Evolutionary conservation across 441 rosid species (phyloP).

Genomic region (Corymbia calophylla): DNA sequence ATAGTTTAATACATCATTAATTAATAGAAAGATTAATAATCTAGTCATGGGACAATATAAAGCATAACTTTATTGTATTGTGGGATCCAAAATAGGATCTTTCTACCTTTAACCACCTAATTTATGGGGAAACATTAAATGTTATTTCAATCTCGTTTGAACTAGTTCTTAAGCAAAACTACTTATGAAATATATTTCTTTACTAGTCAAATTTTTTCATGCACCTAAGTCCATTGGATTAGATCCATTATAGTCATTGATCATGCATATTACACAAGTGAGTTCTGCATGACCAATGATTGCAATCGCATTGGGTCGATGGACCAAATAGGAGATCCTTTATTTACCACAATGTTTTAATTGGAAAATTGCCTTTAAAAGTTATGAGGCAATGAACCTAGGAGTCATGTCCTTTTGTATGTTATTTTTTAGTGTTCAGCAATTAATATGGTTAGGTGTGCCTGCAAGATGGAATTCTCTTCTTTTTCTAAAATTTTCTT

Average conservation of each 20-base stretch:
- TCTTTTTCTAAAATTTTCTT: not conserved
- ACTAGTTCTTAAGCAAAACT: not conserved
- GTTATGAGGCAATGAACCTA: not conserved
- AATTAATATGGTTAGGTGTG: not conserved
- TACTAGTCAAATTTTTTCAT: fast-evolving
- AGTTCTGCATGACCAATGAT: fast-evolving
- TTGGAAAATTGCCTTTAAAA: not conserved
- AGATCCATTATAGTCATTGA: not conserved
- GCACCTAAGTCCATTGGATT: not conserved
- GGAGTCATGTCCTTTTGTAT: not conserved
- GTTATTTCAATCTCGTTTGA: not conserved
- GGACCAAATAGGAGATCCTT: not conserved
- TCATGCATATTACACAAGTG: fast-evolving
- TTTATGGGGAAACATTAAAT: not conserved
- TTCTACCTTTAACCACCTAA: not conserved
- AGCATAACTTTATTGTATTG: too few species aligned
- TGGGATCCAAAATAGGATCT: not conserved
- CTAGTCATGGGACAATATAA: not conserved
- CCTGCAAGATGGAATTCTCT: not conserved
- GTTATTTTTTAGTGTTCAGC: not conserved
- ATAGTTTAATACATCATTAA: not conserved
- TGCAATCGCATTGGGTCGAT: not conserved
- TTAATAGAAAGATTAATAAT: not conserved
- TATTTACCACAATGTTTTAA: not conserved
- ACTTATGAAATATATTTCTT: not conserved